phyloP scores from a whole-genome alignment of 2,329 filamentous ascomycete genomes.

The Metarhizium rileyi region DNA sequence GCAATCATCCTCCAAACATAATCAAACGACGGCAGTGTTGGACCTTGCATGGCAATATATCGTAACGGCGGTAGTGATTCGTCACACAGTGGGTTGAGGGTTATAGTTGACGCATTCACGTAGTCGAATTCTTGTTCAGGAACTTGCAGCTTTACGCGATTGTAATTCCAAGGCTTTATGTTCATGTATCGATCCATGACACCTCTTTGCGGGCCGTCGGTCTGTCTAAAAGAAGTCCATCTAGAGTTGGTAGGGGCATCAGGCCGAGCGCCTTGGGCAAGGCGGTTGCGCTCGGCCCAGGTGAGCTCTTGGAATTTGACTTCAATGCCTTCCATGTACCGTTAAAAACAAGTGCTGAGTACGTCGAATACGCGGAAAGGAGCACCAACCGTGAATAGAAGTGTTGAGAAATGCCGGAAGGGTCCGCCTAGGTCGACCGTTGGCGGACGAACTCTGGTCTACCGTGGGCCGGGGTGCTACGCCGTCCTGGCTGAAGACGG shows the following conservation, averaged over 20 bases:
- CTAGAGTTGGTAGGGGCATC: conserved; percentile 19
- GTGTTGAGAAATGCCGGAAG: conserved; percentile 31
- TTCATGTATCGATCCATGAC: conserved; percentile 76
- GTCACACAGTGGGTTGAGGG: conserved; percentile 36
- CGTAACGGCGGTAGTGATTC: conserved; percentile 32
- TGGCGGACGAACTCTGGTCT: conserved; percentile 7
- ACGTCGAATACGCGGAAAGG: background rate
- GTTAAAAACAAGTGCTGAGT: background rate
- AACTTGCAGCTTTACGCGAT: conserved; percentile 72
- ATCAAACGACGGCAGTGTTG: conserved; percentile 62
- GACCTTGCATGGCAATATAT: conserved; percentile 93
- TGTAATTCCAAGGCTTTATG: conserved; percentile 82
- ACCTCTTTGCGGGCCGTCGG: conserved; percentile 18
- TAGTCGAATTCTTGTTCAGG: conserved; percentile 65
- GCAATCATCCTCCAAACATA: conserved; percentile 96
- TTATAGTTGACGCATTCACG: conserved; percentile 71
- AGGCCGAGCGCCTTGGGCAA: conserved; percentile 30
- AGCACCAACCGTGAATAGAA: conserved; percentile 25
- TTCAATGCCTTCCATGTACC: conserved; percentile 31
- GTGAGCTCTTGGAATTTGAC: conserved; percentile 42
- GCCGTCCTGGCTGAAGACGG: conserved; percentile 28
- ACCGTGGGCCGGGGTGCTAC: conserved; percentile 16
- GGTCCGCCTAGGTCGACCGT: conserved; percentile 12
- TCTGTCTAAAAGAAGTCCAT: conserved; percentile 27
- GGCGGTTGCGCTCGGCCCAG: conserved; percentile 42